A percentile compares a stretch with the other conserved stretches of the same genome.
Conservation (phyloP, 1,284 basidiomycete genomes). For the Trichosporon ovoides region DNA sequence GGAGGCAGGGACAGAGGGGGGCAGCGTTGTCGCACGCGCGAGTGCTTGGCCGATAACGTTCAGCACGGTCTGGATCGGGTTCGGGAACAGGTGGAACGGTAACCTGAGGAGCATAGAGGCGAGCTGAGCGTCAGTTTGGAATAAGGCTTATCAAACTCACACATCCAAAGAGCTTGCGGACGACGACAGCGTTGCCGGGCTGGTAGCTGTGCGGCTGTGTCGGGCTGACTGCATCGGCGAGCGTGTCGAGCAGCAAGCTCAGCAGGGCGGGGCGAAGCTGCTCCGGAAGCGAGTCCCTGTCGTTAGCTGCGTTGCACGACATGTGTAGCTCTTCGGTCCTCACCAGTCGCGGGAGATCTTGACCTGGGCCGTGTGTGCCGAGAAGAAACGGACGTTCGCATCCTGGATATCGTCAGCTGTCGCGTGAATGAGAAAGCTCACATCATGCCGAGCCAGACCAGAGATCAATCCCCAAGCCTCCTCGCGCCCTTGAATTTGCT, state of each 20-base stretch:
- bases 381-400: constrained; percentile 81
- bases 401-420: constrained; percentile 47
- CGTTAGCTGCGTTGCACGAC: no score
- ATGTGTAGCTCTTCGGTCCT: constrained; percentile 28
- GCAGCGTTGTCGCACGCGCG: constrained; percentile 29
- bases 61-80: constrained; percentile 39
- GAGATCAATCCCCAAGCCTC: constrained; percentile 49
- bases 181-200: constrained; percentile 55
- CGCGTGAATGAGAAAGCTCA: constrained; percentile 14
- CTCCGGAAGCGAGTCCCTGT: constrained; percentile 44
- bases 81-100: constrained; percentile 38
- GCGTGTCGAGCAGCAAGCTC: constrained; percentile 36
- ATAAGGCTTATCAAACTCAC: constrained; percentile 53
- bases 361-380: constrained; percentile 81
- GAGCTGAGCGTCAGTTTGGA: constrained; percentile 30
- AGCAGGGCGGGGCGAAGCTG: constrained; percentile 42
- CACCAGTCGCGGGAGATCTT: constrained; percentile 87
- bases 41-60: constrained; percentile 32
- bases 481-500: constrained; percentile 39
- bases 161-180: constrained; percentile 78
- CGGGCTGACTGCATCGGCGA: constrained; percentile 37
- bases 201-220: constrained; percentile 33
- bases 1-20: constrained; percentile 32
- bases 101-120: constrained; percentile 41
- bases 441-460: constrained; percentile 42